Evolutionary conservation across 768 basidiomycete species (phyloP).

Genomic region (Naganishia vaughanmartiniae): DNA sequence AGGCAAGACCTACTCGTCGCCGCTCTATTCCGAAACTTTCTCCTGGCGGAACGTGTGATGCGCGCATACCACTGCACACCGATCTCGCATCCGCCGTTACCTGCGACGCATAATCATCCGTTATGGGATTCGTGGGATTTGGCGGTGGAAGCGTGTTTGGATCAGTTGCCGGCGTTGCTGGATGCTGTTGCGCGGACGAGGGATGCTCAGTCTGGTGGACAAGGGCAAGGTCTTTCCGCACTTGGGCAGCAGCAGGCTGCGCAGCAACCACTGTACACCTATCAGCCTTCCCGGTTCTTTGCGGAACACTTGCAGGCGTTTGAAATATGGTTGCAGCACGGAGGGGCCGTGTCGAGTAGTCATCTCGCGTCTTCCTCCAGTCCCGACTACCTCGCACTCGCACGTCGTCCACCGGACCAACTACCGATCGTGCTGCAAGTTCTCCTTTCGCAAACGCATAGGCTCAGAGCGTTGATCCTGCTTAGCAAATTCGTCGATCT

Average conservation of each 20-base stretch:
- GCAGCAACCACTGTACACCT: constrained; percentile 60
- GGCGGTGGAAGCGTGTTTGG: constrained; percentile 87
- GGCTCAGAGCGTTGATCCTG: constrained; percentile 88
- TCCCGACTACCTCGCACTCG: constrained; percentile 54
- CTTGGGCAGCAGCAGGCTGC: constrained; percentile 47
- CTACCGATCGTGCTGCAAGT: constrained; percentile 97
- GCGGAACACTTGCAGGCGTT: constrained; percentile 94
- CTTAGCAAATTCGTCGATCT: constrained; percentile 96
- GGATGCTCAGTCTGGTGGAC: constrained; percentile 16
- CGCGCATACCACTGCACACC: constrained; percentile 96
- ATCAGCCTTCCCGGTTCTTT: constrained; percentile 87
- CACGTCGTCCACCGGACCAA: constrained; percentile 90
- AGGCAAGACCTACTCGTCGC: constrained; percentile 93
- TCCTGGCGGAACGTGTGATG: constrained; percentile 96
- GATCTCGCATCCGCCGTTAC: constrained; percentile 83
- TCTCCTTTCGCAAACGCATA: constrained; percentile 90
- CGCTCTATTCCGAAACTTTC: constrained; percentile 93
- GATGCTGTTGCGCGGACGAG: constrained; percentile 47
- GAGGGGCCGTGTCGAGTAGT: constrained; percentile 54
- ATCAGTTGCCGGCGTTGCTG: constrained; percentile 85
- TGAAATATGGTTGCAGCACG: constrained; percentile 95
- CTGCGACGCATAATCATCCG: constrained; percentile 92
- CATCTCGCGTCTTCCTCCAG: not conserved
- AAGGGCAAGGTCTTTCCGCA: not conserved
- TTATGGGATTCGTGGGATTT: constrained; percentile 98